Percentiles rank a stretch among this genome's conserved stretches.
Conservation (phyloP, 1,284 basidiomycete species). For the Taiwanofungus camphoratus region DNA sequence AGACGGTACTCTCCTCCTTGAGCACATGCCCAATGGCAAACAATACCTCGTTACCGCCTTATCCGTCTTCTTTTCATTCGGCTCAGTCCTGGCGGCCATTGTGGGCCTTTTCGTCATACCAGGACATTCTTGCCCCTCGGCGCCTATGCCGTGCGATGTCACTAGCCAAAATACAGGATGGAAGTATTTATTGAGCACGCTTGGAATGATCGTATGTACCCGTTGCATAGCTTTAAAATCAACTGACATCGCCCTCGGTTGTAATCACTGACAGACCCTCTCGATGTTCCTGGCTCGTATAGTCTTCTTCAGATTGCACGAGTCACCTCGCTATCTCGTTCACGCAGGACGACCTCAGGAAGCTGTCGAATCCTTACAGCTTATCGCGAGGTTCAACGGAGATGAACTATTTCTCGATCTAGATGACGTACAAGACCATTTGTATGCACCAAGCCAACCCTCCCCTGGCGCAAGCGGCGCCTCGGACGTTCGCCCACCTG, state of each 20-base stretch:
- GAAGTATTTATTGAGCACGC: conserved; percentile 72
- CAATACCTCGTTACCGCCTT: conserved; percentile 92
- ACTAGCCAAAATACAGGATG: conserved; percentile 75
- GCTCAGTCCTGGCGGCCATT: conserved; percentile 79
- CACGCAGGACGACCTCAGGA: conserved; percentile 78
- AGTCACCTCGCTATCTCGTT: conserved; percentile 90
- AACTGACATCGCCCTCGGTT: neutral
- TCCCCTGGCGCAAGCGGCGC: neutral
- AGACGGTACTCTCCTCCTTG: conserved; percentile 90
- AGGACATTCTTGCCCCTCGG: conserved; percentile 59
- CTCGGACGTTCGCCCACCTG: neutral
- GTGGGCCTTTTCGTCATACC: conserved; percentile 79
- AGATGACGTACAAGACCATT: conserved; percentile 52
- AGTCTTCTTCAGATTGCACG: conserved; percentile 85
- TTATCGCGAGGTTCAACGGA: conserved; percentile 85
- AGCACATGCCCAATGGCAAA: conserved; percentile 89
- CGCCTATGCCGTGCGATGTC: conserved; percentile 53
- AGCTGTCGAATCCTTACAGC: conserved; percentile 73
- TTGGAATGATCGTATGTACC: conserved; percentile 64
- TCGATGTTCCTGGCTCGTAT: conserved; percentile 84
- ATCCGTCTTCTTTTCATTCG: conserved; percentile 94
- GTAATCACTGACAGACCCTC: conserved; percentile 71
- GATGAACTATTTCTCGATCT: conserved; percentile 58
- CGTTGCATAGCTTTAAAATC: neutral
- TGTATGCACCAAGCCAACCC: neutral